phyloP scores from a whole-genome alignment of 139 green algal species.

The Nannochloris sp. region DNA sequence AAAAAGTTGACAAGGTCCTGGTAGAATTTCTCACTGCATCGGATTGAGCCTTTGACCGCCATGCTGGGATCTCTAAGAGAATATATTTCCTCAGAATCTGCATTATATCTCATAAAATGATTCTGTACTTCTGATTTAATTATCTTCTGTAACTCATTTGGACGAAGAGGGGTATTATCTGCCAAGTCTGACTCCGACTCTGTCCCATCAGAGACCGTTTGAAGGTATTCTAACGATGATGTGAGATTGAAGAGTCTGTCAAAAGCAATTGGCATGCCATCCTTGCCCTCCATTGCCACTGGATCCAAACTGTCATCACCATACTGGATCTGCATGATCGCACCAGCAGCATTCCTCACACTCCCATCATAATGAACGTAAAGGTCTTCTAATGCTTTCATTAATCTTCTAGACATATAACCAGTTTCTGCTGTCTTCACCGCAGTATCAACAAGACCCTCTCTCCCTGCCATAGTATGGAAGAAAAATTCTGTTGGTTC shows the following conservation, averaged over 20 bases:
- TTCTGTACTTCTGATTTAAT: neutral
- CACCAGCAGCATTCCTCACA: conserved; percentile 76
- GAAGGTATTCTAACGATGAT: conserved; percentile 1
- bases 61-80: neutral
- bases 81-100: neutral
- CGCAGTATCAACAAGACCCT: conserved; percentile 95
- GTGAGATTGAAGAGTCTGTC: conserved; percentile 36
- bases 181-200: neutral
- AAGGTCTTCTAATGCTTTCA: conserved; percentile 98
- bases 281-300: conserved; percentile 78
- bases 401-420: conserved; percentile 95
- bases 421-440: conserved; percentile 98
- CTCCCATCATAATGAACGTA: conserved; percentile 88
- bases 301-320: conserved; percentile 93
- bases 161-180: neutral
- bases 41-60: conserved; percentile 1
- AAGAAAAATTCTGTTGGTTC: conserved; percentile 98
- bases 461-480: conserved; percentile 94
- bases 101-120: neutral
- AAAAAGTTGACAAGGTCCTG: conserved; percentile 9
- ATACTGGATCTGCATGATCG: conserved; percentile 81
- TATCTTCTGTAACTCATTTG: neutral
- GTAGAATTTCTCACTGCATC: conserved; percentile 8
- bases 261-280: conserved; percentile 63
- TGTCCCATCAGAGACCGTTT: neutral